These are phyloP conservation scores for Linnemannia hyalina DNA, from an alignment of 192 early-diverging fungal genomes.

Conservation along the genomic window DNA sequence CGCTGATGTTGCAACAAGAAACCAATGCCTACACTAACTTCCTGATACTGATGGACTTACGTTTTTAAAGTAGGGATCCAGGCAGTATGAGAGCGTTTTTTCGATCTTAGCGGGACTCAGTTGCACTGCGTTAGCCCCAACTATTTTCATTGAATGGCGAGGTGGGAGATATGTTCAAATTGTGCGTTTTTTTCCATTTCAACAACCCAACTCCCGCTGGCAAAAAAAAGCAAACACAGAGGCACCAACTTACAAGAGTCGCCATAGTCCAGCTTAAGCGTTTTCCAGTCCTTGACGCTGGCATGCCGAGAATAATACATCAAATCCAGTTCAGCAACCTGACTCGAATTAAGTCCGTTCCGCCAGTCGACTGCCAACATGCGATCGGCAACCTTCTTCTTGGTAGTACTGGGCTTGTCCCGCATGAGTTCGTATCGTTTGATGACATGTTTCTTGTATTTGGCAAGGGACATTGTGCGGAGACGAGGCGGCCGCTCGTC, in stretches of 20 bases:
- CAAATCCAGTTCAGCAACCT: slow-evolving; percentile 58
- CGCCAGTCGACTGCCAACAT: slow-evolving; percentile 41
- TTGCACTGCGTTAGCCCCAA: not conserved
- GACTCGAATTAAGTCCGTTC: slow-evolving; percentile 40
- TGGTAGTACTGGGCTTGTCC: slow-evolving; percentile 8
- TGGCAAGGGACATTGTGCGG: not conserved
- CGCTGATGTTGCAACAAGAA: too few species aligned
- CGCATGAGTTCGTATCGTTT: slow-evolving; percentile 29
- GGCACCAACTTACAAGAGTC: slow-evolving; percentile 11
- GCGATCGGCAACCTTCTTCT: slow-evolving; percentile 30
- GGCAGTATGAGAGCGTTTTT: slow-evolving; percentile 32
- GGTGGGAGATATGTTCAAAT: not conserved
- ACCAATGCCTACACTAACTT: too few species aligned
- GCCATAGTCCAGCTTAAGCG: slow-evolving; percentile 32
- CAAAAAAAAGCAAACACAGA: not conserved
- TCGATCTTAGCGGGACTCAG: slow-evolving; percentile 27
- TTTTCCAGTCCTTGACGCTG: slow-evolving; percentile 53
- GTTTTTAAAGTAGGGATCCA: slow-evolving; percentile 52
- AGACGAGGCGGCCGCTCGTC: not conserved
- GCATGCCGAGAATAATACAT: slow-evolving; percentile 50
- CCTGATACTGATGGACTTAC: slow-evolving; percentile 25
- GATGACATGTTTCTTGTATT: slow-evolving; percentile 19
- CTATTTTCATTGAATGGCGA: not conserved
- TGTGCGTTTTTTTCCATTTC: not conserved
- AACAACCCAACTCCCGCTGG: not conserved